Evolutionary conservation across 2,329 filamentous ascomycete genomes (phyloP), one percentile per base, ranked within the genome.

Genomic region (Claviceps quebecensis): DNA sequence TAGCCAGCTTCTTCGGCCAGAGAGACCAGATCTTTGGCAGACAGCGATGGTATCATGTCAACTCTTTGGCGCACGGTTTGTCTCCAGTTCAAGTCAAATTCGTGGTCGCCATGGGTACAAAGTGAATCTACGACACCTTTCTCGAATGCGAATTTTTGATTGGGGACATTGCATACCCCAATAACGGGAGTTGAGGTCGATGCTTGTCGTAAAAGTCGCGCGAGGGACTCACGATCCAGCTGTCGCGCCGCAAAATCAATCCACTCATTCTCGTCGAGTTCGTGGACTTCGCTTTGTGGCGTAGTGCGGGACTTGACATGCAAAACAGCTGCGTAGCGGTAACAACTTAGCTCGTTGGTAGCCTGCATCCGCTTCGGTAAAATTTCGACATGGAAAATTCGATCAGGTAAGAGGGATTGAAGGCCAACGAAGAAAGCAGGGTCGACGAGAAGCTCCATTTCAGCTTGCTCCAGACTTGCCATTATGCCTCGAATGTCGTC

Each of bases 1-100:
- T 73, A 76, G 19, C 72, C 71, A 22, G 65, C 58, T 22, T 57
- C 56, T 51, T 64, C 38, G n/a, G 56, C 56, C 3, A 64, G 41
- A 26, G 56, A 47, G 0, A 51, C 54, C 3, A 63, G 45, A 3
- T 61, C 59, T 14, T 45, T 17, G 0, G 55, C 46, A 5, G 56
- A 53, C 0, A 56, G 48, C 1, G 51, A 53, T 1, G 50, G 19
- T 2, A 16, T 11, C 3, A 40, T 11, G 17, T 54, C 3, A 8
- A 50, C 49, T 2, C 17, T 40, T 19, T 48, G 6, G 9, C 50
- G 52, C 7, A 48, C 37, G 19, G 19, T n/a, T 9, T 39, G 5
- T 3, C 44, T 14, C 53, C 49, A 53, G 38, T 13, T 8, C 45
- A 38, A 4, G 11, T 17, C 22, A 2, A n/a, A 1, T 16, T 4